Evolutionary conservation across 2,329 filamentous ascomycete genomes (phyloP).

Genomic region (Talaromyces sp.): DNA sequence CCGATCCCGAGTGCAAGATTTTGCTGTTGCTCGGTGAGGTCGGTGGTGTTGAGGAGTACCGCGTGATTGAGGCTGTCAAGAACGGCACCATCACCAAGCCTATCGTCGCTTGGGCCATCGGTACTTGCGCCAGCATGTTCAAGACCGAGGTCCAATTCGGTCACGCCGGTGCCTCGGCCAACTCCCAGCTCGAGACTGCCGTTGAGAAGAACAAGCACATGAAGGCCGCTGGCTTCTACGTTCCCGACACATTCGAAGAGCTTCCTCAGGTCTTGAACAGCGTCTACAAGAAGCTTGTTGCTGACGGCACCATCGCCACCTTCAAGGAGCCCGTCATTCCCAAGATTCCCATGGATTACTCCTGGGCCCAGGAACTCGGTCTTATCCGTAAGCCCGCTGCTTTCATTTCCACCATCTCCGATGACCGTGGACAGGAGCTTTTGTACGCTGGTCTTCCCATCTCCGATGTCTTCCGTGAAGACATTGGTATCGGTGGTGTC

Average conservation of each 20-base stretch:
- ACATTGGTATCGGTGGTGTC: conserved; percentile 98
- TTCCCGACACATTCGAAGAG: conserved; percentile 95
- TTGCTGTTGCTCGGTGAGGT: conserved; percentile 94
- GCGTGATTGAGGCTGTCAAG: conserved; percentile 98
- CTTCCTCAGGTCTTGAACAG: conserved; percentile 71
- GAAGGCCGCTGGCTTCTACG: conserved; percentile 89
- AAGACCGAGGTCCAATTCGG: conserved; percentile 99
- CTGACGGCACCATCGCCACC: conserved; percentile 78
- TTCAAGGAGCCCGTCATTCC: conserved; percentile 85
- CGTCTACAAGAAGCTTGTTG: conserved; percentile 86
- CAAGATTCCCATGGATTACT: conserved; percentile 99
- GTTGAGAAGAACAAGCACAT: conserved; percentile 95
- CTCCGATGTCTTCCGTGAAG: conserved; percentile 98
- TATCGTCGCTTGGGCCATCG: conserved; percentile 98
- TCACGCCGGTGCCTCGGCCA: conserved; percentile 96
- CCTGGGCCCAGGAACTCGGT: conserved; percentile 98
- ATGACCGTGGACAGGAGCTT: conserved; percentile 98
- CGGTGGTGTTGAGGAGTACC: conserved; percentile 99
- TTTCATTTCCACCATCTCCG: conserved; percentile 99
- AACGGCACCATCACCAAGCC: conserved; percentile 93
- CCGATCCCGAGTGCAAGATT: conserved; percentile 97
- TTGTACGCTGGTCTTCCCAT: conserved; percentile 99
- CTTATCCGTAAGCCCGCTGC: conserved; percentile 99
- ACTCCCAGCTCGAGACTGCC: conserved; percentile 98
- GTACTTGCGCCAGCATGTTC: conserved; percentile 99